Evolutionary conservation across 2,329 filamentous ascomycete genomes (phyloP).

Genomic region (Aspergillus tamarii): DNA sequence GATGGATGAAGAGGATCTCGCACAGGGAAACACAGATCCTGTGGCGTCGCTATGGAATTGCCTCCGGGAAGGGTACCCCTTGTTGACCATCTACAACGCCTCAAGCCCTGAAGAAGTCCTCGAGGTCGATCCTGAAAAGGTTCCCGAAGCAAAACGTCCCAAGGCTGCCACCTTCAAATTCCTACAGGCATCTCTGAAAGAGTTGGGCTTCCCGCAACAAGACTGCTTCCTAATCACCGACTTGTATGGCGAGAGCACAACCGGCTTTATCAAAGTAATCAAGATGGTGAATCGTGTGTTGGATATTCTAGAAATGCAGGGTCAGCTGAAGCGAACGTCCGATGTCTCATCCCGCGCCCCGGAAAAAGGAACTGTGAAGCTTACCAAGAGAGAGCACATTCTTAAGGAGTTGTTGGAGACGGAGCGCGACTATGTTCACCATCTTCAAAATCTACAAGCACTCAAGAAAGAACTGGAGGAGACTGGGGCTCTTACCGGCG

Average conservation of each 20-base stretch:
- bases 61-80: constrained; percentile 78
- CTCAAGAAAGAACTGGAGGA: constrained; percentile 89
- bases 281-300: constrained; percentile 91
- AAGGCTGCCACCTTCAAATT: constrained; percentile 93
- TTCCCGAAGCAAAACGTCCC: constrained; percentile 72
- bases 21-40: constrained; percentile 69
- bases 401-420: constrained; percentile 91
- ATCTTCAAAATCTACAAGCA: constrained; percentile 89
- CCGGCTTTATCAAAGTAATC: constrained; percentile 95
- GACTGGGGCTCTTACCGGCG: constrained; percentile 83
- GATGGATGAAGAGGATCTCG: constrained; percentile 69
- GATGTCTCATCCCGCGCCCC: constrained; percentile 49
- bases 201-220: constrained; percentile 75
- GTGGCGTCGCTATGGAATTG: constrained; percentile 91
- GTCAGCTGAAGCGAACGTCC: constrained; percentile 70
- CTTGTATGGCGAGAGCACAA: constrained; percentile 90
- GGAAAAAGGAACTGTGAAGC: constrained; percentile 55
- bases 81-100: constrained; percentile 87
- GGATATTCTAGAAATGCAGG: constrained; percentile 78
- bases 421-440: constrained; percentile 96
- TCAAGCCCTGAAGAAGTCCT: constrained; percentile 72
- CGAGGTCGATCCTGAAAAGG: constrained; percentile 65
- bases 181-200: constrained; percentile 81
- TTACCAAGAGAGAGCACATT: constrained; percentile 81
- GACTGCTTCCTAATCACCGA: constrained; percentile 93